These are phyloP conservation scores for Phytopythium sindhum DNA, from an alignment of 352 stramenopile genomes.

Conservation along the genomic window DNA sequence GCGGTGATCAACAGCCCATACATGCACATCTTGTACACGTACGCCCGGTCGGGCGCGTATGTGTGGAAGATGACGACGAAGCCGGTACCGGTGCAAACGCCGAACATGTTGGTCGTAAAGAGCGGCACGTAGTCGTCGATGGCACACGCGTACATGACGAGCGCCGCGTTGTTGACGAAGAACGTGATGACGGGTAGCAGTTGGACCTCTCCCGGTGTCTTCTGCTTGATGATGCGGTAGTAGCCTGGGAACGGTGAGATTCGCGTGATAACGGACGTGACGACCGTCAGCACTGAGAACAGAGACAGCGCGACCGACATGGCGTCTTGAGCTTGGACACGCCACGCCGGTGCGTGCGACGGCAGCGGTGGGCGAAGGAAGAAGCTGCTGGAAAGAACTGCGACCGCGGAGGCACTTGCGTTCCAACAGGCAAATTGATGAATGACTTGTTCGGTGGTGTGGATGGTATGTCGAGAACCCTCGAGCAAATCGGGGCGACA, in stretches of 20 bases:
- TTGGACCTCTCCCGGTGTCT: slow-evolving; percentile 1
- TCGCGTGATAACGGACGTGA: slow-evolving; percentile 6
- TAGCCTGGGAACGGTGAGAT: slow-evolving; percentile 4
- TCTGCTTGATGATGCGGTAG: slow-evolving; percentile 6
- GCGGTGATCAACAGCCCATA: neutral
- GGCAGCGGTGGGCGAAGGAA: no score
- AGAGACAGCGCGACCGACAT: slow-evolving; percentile 18
- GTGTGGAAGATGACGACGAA: slow-evolving; percentile 23
- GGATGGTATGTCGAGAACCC: no score
- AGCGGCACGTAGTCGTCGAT: slow-evolving; percentile 21
- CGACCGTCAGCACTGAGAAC: slow-evolving; percentile 10
- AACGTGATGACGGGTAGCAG: neutral
- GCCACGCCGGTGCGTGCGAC: no score
- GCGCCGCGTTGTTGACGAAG: slow-evolving; percentile 2
- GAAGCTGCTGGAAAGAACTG: no score
- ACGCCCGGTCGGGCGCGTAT: slow-evolving; percentile 15
- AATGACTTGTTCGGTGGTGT: neutral
- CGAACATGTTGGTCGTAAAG: slow-evolving; percentile 22
- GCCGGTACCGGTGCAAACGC: slow-evolving; percentile 17
- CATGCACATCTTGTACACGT: slow-evolving; percentile 15
- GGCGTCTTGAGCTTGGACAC: neutral
- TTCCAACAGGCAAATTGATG: neutral
- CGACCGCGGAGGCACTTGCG: neutral
- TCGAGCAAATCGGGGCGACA: neutral
- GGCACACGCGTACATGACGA: slow-evolving; percentile 4